A percentile compares a stretch with the other conserved stretches of the same genome.
Conservation (phyloP, 176 grass and related monocot species). For the Pontederia crassipes region DNA sequence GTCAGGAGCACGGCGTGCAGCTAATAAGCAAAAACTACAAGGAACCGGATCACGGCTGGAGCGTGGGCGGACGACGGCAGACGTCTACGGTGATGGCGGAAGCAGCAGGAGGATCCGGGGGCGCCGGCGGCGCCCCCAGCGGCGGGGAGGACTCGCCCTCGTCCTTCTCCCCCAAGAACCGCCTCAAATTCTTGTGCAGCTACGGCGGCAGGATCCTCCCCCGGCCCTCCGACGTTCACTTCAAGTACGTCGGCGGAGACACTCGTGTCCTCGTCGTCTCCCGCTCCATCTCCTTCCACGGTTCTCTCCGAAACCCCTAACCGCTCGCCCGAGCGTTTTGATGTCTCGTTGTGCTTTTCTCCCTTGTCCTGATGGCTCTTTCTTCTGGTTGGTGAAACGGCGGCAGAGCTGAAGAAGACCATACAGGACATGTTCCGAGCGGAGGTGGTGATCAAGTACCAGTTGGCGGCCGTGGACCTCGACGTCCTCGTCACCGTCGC, state of each 20-base stretch:
- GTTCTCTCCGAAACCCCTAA: slow-evolving; percentile 12
- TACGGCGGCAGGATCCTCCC: slow-evolving; percentile 83
- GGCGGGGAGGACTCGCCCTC: background rate
- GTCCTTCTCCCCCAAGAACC: slow-evolving; percentile 12
- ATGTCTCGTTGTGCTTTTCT: too few relatives aligned
- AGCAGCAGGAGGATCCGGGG: too few relatives aligned
- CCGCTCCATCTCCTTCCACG: slow-evolving; percentile 58
- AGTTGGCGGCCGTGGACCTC: slow-evolving; percentile 51
- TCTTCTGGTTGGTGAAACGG: background rate
- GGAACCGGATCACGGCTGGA: too few relatives aligned
- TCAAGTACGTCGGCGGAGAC: slow-evolving; percentile 86
- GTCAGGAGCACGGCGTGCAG: too few relatives aligned
- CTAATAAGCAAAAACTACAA: too few relatives aligned
- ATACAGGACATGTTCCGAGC: slow-evolving; percentile 66
- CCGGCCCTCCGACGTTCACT: slow-evolving; percentile 48
- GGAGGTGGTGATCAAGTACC: slow-evolving; percentile 71
- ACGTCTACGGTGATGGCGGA: too few relatives aligned
- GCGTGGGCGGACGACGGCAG: too few relatives aligned
- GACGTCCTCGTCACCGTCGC: slow-evolving; percentile 71
- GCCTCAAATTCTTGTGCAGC: slow-evolving; percentile 83
- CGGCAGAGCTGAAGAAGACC: slow-evolving; percentile 77
- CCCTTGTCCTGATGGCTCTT: too few relatives aligned
- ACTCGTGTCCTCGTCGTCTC: slow-evolving; percentile 70
- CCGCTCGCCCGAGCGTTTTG: too few relatives aligned
- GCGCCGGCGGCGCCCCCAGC: too few relatives aligned